Conservation (phyloP, 169 alveolate species). For the Theileria orientalis region DNA sequence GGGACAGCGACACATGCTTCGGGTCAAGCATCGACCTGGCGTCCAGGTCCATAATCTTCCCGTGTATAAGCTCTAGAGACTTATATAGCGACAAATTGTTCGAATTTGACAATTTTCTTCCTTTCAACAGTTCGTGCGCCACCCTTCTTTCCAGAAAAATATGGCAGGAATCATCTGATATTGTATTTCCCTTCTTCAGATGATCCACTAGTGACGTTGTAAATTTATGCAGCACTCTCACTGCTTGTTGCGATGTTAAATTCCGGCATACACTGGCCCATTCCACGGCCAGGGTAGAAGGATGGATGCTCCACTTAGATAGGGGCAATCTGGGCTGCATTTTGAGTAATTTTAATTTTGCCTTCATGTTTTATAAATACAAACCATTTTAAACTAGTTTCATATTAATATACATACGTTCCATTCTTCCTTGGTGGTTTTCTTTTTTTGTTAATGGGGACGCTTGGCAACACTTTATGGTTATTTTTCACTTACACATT, state of each 20-base stretch:
- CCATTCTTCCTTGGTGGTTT: not conserved
- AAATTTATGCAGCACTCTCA: conserved; percentile 29
- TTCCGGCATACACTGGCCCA: not conserved
- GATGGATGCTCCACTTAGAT: not conserved
- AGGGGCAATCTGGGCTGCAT: too few relatives aligned
- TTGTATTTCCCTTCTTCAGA: not conserved
- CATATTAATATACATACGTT: not conserved
- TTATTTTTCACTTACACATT: conserved; percentile 1
- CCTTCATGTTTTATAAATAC: too few relatives aligned
- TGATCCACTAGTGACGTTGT: conserved; percentile 24
- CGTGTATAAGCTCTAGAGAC: conserved; percentile 19
- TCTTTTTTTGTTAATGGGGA: not conserved
- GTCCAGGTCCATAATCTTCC: conserved; percentile 17
- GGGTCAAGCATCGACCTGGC: conserved; percentile 10
- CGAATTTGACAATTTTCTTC: not conserved
- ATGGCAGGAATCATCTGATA: not conserved
- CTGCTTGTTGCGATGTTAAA: conserved; percentile 9
- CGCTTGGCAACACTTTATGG: not conserved
- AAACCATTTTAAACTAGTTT: too few relatives aligned
- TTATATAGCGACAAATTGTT: conserved; percentile 13
- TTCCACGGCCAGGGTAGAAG: conserved; percentile 1
- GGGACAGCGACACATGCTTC: conserved; percentile 45
- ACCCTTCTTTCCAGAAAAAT: conserved; percentile 43
- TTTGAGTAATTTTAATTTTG: not conserved
- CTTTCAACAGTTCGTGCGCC: conserved; percentile 4